Conservation (phyloP, 768 basidiomycete genomes). For the Hygrophorus russula region DNA sequence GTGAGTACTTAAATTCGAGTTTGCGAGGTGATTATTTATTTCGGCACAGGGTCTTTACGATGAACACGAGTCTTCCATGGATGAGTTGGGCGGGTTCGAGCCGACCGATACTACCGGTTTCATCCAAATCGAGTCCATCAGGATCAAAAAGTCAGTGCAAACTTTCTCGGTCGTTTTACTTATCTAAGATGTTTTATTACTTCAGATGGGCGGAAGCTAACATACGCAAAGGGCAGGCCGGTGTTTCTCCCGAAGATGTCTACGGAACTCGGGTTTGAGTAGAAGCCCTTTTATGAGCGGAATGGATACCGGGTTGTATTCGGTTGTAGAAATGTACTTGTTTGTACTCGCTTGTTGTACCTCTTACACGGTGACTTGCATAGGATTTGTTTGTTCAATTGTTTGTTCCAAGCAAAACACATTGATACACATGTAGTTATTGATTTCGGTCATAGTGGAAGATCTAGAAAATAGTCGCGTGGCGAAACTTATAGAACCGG, state of each 20-base stretch:
- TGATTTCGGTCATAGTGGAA: too few species aligned
- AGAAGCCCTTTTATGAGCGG: too few species aligned
- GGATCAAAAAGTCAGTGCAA: conserved; percentile 82
- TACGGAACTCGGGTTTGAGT: conserved; percentile 51
- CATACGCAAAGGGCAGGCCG: conserved; percentile 72
- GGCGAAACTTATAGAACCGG: too few species aligned
- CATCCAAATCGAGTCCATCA: conserved; percentile 95
- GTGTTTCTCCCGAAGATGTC: conserved; percentile 68
- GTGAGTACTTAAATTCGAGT: conserved; percentile 24
- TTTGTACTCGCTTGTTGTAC: too few species aligned
- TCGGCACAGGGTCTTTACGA: conserved; percentile 76
- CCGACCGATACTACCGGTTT: conserved; percentile 93
- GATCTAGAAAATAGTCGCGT: too few species aligned
- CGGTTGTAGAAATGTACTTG: too few species aligned
- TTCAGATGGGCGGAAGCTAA: conserved; percentile 81
- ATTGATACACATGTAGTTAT: too few species aligned
- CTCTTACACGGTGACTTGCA: too few species aligned
- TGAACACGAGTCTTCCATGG: conserved; percentile 93
- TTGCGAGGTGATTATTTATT: not conserved
- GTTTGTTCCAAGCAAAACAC: too few species aligned
- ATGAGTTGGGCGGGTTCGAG: conserved; percentile 96
- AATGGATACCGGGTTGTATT: too few species aligned
- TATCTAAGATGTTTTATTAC: conserved; percentile 4
- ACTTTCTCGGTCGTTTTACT: conserved; percentile 1
- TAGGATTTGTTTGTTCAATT: too few species aligned